Conservation (phyloP, 2,329 filamentous ascomycete species). For the Fusarium pilosicola region DNA sequence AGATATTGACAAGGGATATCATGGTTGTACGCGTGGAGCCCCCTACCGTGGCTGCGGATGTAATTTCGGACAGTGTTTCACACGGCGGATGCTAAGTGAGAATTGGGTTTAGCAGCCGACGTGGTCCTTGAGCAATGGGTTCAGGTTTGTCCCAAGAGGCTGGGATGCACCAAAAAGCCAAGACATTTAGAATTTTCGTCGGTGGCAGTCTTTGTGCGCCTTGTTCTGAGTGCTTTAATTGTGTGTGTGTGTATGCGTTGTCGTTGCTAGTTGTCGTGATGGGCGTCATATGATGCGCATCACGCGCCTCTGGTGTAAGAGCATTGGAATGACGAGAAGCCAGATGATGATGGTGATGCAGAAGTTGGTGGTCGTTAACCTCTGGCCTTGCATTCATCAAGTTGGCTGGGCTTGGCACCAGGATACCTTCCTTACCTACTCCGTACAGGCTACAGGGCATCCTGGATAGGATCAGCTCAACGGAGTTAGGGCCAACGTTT, state of each 20-base stretch:
- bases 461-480: conserved; percentile 10
- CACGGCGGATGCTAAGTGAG: conserved; percentile 33
- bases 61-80: conserved; percentile 51
- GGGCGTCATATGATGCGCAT: conserved; percentile 26
- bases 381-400: conserved; percentile 19
- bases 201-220: neutral
- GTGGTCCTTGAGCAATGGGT: conserved; percentile 34
- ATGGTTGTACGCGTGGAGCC: conserved; percentile 31
- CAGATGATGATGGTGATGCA: conserved; percentile 5
- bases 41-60: conserved; percentile 45
- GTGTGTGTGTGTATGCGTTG: conserved; percentile 9
- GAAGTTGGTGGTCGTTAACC: conserved; percentile 5
- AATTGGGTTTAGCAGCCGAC: conserved; percentile 41
- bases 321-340: conserved; percentile 25
- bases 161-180: conserved; percentile 30
- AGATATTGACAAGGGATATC: conserved; percentile 23
- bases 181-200: conserved; percentile 22
- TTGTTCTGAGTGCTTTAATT: neutral
- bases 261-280: neutral
- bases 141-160: conserved; percentile 26
- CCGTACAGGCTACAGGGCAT: neutral
- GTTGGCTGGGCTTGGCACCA: conserved; percentile 16
- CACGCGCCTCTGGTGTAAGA: conserved; percentile 26
- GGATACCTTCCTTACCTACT: neutral
- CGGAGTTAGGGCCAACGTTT: neutral